Percentiles rank a stretch among this genome's conserved stretches.
Conservation (phyloP, 805 yeast species). For the Nakazawaea anatomiae region DNA sequence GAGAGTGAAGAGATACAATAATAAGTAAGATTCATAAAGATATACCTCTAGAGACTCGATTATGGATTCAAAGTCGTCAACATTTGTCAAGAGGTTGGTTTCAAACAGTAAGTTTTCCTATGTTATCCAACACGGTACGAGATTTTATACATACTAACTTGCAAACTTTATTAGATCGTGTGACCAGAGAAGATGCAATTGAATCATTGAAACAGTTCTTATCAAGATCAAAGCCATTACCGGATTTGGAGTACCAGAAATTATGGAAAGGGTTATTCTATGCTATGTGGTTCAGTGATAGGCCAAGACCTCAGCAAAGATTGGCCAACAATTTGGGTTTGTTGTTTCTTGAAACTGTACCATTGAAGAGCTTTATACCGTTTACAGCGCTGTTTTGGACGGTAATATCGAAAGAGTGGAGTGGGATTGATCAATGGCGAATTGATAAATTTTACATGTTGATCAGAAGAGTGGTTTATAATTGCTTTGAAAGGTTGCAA, state of each 20-base stretch:
- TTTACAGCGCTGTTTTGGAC: constrained; percentile 79
- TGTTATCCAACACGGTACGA: too few relatives aligned
- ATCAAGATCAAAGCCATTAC: constrained; percentile 34
- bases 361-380: constrained; percentile 33
- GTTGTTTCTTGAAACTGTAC: constrained; percentile 39
- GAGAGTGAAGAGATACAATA: not conserved
- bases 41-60: too few relatives aligned
- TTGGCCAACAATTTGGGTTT: constrained; percentile 68
- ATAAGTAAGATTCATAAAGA: not conserved
- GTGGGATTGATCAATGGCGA: constrained; percentile 75
- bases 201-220: constrained; percentile 57
- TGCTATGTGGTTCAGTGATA: constrained; percentile 95
- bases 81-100: constrained; percentile 76
- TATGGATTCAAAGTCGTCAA: constrained; percentile 23
- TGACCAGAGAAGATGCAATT: constrained; percentile 68
- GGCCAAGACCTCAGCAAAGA: constrained; percentile 86
- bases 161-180: constrained; percentile 35
- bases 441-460: constrained; percentile 81
- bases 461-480: constrained; percentile 69
- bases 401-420: constrained; percentile 78
- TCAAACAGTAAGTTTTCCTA: constrained; percentile 48
- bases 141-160: too few relatives aligned
- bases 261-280: constrained; percentile 95
- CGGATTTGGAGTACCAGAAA: constrained; percentile 60
- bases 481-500: constrained; percentile 52